phyloP scores from a whole-genome alignment of 345 rosid genomes.

The Carallia brachiata region DNA sequence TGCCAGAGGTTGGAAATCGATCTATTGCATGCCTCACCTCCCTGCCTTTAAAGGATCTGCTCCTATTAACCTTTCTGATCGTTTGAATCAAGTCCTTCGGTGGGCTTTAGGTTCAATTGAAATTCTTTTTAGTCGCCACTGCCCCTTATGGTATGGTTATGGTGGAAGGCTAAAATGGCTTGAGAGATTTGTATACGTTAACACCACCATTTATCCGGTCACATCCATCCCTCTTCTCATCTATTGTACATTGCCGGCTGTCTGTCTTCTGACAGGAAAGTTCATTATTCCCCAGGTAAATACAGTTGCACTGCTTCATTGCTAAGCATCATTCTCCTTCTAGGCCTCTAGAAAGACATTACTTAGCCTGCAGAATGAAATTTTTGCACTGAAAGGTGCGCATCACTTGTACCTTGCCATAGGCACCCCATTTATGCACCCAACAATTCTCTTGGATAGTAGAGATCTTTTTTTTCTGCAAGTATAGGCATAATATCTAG shows the following conservation, averaged over 20 bases:
- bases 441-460: neutral
- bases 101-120: conserved; percentile 48
- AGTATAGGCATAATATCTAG: neutral
- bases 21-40: conserved; percentile 42
- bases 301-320: neutral
- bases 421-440: neutral
- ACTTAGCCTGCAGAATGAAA: neutral
- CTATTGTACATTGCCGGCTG: conserved; percentile 42
- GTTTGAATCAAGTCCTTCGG: conserved; percentile 45
- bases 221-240: conserved; percentile 40
- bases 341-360: neutral
- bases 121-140: conserved; percentile 44
- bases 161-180: conserved; percentile 36
- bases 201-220: conserved; percentile 42
- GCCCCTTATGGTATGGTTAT: conserved; percentile 42
- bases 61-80: conserved; percentile 45
- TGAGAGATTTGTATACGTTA: conserved; percentile 40
- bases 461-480: too few relatives aligned
- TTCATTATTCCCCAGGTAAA: conserved; percentile 48
- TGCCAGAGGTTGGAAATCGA: conserved; percentile 45
- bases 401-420: neutral
- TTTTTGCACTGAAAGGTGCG: neutral
- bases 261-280: conserved; percentile 46
- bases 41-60: conserved; percentile 49
- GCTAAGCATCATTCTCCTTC: neutral